These are phyloP conservation scores for Panaeolus cyanescens DNA, from an alignment of 768 basidiomycete genomes.

Conservation along the genomic window DNA sequence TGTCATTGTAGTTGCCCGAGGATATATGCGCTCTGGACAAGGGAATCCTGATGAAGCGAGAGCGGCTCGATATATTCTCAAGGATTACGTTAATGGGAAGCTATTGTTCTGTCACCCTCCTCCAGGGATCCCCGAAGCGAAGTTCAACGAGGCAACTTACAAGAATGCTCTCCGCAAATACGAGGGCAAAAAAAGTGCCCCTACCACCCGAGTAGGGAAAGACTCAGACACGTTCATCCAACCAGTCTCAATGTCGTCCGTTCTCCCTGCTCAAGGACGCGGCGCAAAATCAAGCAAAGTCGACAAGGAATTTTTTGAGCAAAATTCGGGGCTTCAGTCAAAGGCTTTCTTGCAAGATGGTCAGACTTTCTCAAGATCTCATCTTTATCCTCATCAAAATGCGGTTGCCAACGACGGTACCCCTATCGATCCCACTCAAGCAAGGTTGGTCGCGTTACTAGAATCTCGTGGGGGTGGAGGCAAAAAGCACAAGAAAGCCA, in stretches of 20 bases:
- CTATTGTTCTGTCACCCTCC: constrained; percentile 90
- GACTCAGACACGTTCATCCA: constrained; percentile 80
- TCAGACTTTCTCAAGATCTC: constrained; percentile 62
- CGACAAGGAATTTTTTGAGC: constrained; percentile 83
- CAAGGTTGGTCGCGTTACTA: constrained; percentile 43
- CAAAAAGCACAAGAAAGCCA: constrained; percentile 87
- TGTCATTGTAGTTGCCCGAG: constrained; percentile 77
- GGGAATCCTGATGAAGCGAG: constrained; percentile 98
- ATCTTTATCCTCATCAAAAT: constrained; percentile 83
- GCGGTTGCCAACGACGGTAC: constrained; percentile 78
- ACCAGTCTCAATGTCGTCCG: constrained; percentile 20
- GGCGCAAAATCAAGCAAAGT: constrained; percentile 67
- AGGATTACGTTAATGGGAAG: constrained; percentile 96
- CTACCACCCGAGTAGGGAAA: constrained; percentile 83
- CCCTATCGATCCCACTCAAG: constrained; percentile 45
- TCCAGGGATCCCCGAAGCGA: constrained; percentile 62
- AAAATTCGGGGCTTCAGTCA: constrained; percentile 48
- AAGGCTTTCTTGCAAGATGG: constrained; percentile 69
- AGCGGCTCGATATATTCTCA: constrained; percentile 88
- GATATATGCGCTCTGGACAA: constrained; percentile 90
- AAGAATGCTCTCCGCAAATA: constrained; percentile 58
- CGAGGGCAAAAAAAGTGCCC: constrained; percentile 85
- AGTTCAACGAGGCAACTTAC: constrained; percentile 77
- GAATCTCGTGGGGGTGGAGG: constrained; percentile 39
- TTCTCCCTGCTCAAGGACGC: constrained; percentile 30